These are phyloP conservation scores for Coelastrella sp. DNA, from an alignment of 139 green algal species.

Conservation along the genomic window DNA sequence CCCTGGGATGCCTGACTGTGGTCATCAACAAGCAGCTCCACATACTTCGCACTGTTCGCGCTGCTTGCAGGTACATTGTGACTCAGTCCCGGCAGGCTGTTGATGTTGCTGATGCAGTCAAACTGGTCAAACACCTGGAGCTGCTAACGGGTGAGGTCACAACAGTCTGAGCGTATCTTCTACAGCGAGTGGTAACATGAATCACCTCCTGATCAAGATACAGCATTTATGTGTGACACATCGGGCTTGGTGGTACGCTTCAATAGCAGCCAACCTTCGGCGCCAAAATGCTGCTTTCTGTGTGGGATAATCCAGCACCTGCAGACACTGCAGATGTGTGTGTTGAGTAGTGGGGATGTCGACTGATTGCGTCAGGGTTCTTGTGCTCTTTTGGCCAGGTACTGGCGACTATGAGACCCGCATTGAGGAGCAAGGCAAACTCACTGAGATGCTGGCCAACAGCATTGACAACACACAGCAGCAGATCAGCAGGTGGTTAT, in stretches of 20 bases:
- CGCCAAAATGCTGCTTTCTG: no score
- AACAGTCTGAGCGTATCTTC: background rate
- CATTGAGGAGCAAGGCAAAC: slow-evolving; percentile 1
- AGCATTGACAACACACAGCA: background rate
- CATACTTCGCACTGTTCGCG: background rate
- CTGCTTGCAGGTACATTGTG: background rate
- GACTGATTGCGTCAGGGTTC: background rate
- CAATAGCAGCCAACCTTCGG: no score
- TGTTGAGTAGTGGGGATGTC: background rate
- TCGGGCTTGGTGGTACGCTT: no score
- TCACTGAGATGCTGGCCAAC: slow-evolving; percentile 1
- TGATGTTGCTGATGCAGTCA: slow-evolving; percentile 23
- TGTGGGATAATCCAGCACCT: no score
- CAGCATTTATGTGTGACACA: no score
- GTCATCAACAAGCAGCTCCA: no score
- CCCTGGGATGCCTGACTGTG: no score
- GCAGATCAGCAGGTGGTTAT: background rate
- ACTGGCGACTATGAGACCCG: background rate
- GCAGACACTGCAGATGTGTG: no score
- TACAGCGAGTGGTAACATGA: no score
- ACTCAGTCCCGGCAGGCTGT: slow-evolving; percentile 23
- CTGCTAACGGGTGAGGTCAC: background rate
- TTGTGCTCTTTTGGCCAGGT: background rate
- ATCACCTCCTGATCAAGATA: no score
- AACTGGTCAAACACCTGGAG: slow-evolving; percentile 29